These are phyloP conservation scores for Ceratobasidium sp. DNA, from an alignment of 1,284 basidiomycete genomes.

Conservation along the genomic window DNA sequence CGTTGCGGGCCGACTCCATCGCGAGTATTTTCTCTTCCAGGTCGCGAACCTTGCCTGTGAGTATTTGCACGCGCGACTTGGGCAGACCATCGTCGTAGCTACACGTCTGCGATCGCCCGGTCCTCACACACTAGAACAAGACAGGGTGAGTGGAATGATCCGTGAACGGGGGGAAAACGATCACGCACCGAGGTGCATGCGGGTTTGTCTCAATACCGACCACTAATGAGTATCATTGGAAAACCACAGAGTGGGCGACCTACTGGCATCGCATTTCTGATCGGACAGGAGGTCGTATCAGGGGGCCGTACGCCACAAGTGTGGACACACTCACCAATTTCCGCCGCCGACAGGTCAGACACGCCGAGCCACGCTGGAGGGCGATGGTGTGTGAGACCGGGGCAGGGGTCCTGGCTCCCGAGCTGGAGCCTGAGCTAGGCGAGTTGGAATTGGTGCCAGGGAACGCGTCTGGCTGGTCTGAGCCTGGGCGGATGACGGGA, in stretches of 20 bases:
- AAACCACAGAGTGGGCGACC: background rate
- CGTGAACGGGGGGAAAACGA: background rate
- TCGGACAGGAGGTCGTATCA: background rate
- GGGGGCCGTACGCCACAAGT: slow-evolving; percentile 21
- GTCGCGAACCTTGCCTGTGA: slow-evolving; percentile 67
- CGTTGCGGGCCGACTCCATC: slow-evolving; percentile 32
- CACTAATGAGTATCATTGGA: slow-evolving; percentile 10
- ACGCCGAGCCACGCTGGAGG: slow-evolving; percentile 45
- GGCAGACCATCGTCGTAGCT: slow-evolving; percentile 70
- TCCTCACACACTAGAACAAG: slow-evolving; percentile 49
- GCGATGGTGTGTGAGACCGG: background rate
- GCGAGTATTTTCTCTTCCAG: slow-evolving; percentile 55
- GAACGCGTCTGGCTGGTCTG: no score
- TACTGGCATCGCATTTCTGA: slow-evolving; percentile 44
- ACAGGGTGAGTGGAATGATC: slow-evolving; percentile 1
- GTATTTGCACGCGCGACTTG: slow-evolving; percentile 68
- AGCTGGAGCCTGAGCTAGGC: slow-evolving; percentile 10
- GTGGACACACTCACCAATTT: slow-evolving; percentile 69
- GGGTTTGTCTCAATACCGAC: slow-evolving; percentile 13
- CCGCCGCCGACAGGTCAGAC: slow-evolving; percentile 64
- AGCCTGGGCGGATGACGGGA: background rate
- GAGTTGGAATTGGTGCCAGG: no score
- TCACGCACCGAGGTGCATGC: slow-evolving; percentile 40
- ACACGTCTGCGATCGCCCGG: slow-evolving; percentile 65
- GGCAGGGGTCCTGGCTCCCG: background rate